Percentiles rank a stretch among this genome's conserved stretches.
phyloP scores from a whole-genome alignment of 2,329 filamentous ascomycete genomes.

The Curvularia hawaiiensis region DNA sequence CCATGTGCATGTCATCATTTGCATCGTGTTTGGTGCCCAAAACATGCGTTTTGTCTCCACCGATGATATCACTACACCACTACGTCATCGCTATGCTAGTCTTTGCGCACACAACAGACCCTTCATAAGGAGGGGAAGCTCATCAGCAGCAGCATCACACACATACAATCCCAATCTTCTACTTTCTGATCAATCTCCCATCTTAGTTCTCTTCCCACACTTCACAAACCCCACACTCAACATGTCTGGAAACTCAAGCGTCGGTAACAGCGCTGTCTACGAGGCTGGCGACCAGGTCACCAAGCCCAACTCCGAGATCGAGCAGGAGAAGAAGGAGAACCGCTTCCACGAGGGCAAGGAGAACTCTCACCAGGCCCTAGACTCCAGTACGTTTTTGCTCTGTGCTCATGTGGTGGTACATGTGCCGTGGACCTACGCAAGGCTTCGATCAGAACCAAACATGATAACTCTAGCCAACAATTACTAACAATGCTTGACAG shows the following conservation, averaged over 20 bases:
- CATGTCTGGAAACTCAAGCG: constrained; percentile 65
- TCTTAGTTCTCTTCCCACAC: neutral
- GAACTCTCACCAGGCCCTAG: constrained; percentile 69
- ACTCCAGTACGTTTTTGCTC: constrained; percentile 67
- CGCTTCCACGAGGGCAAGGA: constrained; percentile 75
- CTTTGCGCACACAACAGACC: constrained; percentile 15
- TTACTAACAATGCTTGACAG: constrained; percentile 46
- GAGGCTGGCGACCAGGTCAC: constrained; percentile 79
- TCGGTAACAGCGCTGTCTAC: constrained; percentile 70
- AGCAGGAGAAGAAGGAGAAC: constrained; percentile 58
- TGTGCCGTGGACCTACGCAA: neutral
- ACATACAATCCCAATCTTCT: constrained; percentile 5
- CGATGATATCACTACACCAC: constrained; percentile 29
- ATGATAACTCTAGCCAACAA: neutral
- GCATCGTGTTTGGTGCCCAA: constrained; percentile 20
- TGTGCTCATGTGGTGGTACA: neutral
- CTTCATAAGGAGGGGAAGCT: constrained; percentile 16
- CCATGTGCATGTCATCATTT: constrained; percentile 17
- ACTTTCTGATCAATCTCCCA: neutral
- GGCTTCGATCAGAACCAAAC: neutral
- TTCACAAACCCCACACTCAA: constrained; percentile 25
- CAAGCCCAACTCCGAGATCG: constrained; percentile 58
- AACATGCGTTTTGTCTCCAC: constrained; percentile 30
- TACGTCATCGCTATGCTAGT: constrained; percentile 30
- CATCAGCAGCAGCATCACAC: constrained; percentile 1